A percentile compares a stretch with the other conserved stretches of the same genome.
Conservation (phyloP, 345 rosid genomes). For the Arabis hirsuta region DNA sequence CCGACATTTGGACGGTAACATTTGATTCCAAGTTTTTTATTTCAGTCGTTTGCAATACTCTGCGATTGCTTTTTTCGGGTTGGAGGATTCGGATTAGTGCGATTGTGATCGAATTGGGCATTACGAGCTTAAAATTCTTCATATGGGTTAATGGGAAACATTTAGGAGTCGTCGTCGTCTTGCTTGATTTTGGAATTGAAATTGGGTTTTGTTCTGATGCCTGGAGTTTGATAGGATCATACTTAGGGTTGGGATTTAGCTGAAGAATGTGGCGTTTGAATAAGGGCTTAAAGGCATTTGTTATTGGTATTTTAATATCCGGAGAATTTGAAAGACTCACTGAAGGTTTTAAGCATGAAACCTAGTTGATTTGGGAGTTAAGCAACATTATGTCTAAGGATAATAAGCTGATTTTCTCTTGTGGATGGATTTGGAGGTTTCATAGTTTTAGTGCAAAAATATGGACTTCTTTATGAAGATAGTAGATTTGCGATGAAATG, state of each 20-base stretch:
- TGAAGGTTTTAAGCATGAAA: not conserved
- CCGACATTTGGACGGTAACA: conserved; percentile 90
- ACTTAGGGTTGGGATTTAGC: not conserved
- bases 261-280: conserved; percentile 22
- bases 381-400: not conserved
- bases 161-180: not conserved
- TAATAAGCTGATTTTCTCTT: not conserved
- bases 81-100: not conserved
- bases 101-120: conserved; percentile 5
- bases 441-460: not conserved
- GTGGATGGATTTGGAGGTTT: not conserved
- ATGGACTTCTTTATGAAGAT: not conserved
- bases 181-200: conserved; percentile 25
- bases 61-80: not conserved
- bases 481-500: not conserved
- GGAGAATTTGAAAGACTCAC: conserved; percentile 11
- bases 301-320: not conserved
- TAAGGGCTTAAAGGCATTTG: not conserved
- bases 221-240: not conserved
- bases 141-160: not conserved
- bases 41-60: not conserved
- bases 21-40: not conserved
- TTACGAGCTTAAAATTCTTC: not conserved
- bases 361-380: not conserved
- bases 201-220: not conserved